Base-by-base conservation (phyloP, 805 yeast species). In the Saccharomycopsis fodiens region DNA sequence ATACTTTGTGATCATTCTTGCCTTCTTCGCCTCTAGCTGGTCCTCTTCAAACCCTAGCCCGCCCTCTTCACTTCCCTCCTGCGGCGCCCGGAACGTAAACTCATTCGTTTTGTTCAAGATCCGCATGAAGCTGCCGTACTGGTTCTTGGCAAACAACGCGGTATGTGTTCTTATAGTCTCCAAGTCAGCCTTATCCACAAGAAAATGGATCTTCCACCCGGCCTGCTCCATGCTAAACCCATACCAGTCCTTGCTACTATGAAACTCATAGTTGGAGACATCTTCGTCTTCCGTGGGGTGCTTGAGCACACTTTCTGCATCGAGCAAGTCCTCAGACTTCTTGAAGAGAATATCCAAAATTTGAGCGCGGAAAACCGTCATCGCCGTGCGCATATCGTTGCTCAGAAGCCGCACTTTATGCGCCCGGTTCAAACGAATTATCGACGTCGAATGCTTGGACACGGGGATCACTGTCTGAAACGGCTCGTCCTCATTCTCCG, bases 121-220 rank as follows among this genome's bases (percentile, higher is more conserved):
- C 17, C 29, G 37, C 3, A 38, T 38, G 13, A 38, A 44, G 3
- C 36, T 29, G 3, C 47, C 42, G 23, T 38, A 44, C 12, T 16
- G 21, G 20, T 12, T 34, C 21, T 34, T 16, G 5, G 17, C 20
- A 16, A 34, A 34, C 7, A 12, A 7, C 6, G 21, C 7, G 13
- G 37, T 34, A 16, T 34, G 37, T 10, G 22, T 31, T 41, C 44
- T 41, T 13, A 46, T 23, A 4, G 13, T 6, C 35, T 46, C 50
- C 12, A 46, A 27, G 15, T 42, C 39, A n/a, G 30, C 20, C n/a
- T 38, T 42, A n/a, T 42, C 40, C 16, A 46, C 7, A 6, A 42
- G 39, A 8, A 46, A 19, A 31, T 46, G 50, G 31, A 46, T 46
- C 31, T 35, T 37, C 50, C 50, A 46, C 3, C 50, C 50, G 10